Evolutionary conservation across 75 land plant species (phyloP), one percentile per base, ranked within the genome.

Genomic region (Adiantum capillusveneris): DNA sequence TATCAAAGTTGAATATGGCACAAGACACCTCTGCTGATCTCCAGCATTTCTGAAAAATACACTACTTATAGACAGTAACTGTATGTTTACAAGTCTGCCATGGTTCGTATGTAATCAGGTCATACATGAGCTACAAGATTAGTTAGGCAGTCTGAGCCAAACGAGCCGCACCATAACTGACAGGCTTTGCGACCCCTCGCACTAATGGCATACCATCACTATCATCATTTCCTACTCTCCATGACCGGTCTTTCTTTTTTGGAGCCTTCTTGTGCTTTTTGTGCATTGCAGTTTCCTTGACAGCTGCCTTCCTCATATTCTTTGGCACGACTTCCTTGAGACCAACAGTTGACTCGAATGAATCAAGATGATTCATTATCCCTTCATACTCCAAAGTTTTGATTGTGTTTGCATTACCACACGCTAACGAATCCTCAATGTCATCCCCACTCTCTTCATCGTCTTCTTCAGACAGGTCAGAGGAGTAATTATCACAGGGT

Each of bases 261-360:
- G 84, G 85, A 1, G 76, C 69, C 71, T 94, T 94, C 76, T 80
- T 89, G 54, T 94, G 98, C 56, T 74, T 77, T 65, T 89, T 94
- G 54, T 89, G 85, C 7, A 75, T 26, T n/a, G 82, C 75, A 14
- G 28, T 62, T 25, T 60, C 53, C 29, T 22, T 36, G 2, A 1
- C 1, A 24, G 55, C 25, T 6, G 18, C 22, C 14, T 58, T 74
- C 48, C 72, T 80, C 20, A 21, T 28, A 58, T 59, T 58, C 21
- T 11, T 44, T 13, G 70, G 14, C 11, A 20, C 57, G n/a, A 37
- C 39, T 0, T 65, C 17, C 12, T 61, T 37, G 25, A 72, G 11
- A 13, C 76, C 79, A 63, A 45, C 60, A 24, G 65, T 48, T 67
- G 73, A 26, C 28, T 84, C 90, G 64, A 85, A 83, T 17, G 83